Evolutionary conservation across 495 filamentous ascomycete genomes (phyloP).

Genomic region (Trichoderma erinaceum): DNA sequence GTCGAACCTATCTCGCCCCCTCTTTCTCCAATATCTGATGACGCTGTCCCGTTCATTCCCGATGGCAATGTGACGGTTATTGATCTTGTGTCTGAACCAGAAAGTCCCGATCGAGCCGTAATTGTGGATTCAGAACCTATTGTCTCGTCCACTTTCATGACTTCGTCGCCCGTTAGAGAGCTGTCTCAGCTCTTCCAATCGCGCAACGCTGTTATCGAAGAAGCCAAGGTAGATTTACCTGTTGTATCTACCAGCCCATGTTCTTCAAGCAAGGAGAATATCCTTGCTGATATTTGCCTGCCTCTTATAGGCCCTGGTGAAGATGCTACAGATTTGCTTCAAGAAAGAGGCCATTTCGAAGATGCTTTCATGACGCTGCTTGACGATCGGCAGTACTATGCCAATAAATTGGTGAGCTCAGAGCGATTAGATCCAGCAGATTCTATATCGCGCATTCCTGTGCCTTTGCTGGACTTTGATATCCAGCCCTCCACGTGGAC

Average conservation of each 20-base stretch:
- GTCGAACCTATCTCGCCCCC: conserved; percentile 6
- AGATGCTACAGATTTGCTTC: not conserved
- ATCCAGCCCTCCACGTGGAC: not conserved
- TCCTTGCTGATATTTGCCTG: not conserved
- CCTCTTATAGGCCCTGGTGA: not conserved
- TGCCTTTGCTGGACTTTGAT: conserved; percentile 10
- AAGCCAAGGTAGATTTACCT: not conserved
- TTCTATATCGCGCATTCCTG: not conserved
- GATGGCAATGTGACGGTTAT: not conserved
- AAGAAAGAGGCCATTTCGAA: conserved; percentile 1
- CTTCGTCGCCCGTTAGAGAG: not conserved
- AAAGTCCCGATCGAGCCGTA: not conserved
- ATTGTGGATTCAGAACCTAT: conserved; percentile 12
- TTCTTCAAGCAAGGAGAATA: not conserved
- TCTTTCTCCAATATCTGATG: conserved; percentile 9
- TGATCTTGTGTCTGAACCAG: conserved; percentile 8
- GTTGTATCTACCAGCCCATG: not conserved
- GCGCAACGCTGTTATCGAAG: not conserved
- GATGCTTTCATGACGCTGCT: conserved; percentile 5
- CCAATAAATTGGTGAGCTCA: not conserved
- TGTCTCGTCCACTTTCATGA: not conserved
- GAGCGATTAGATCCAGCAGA: conserved; percentile 6
- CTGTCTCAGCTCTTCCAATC: not conserved
- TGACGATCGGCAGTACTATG: not conserved
- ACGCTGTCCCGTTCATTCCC: not conserved